These are phyloP conservation scores for Yamadazyma aaseri DNA, from an alignment of 1,139 yeast genomes.

Conservation along the genomic window DNA sequence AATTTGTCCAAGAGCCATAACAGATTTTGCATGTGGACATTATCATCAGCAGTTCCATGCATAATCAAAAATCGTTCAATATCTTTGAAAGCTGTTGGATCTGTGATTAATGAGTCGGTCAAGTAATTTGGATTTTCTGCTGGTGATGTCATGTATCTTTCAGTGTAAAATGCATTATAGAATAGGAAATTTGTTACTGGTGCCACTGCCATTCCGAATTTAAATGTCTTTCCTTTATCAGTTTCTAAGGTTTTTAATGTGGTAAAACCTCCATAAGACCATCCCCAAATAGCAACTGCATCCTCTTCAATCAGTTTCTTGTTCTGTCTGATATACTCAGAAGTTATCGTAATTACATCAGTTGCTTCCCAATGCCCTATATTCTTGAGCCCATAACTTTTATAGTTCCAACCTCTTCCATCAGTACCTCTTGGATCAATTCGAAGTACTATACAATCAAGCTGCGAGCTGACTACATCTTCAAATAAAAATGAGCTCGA, in stretches of 20 bases:
- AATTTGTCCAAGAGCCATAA: conserved; percentile 70
- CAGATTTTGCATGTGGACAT: conserved; percentile 91
- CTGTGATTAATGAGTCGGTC: conserved; percentile 43
- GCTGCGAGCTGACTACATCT: conserved; percentile 62
- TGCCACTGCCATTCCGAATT: conserved; percentile 78
- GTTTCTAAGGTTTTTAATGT: conserved; percentile 69
- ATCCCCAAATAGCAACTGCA: conserved; percentile 85
- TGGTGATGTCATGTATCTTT: conserved; percentile 82
- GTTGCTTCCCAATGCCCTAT: conserved; percentile 88
- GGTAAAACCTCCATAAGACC: conserved; percentile 82
- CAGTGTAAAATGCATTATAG: conserved; percentile 80
- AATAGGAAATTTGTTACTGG: conserved; percentile 79
- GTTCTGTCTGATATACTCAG: conserved; percentile 54
- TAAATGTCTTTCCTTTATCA: conserved; percentile 60
- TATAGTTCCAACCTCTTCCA: conserved; percentile 77
- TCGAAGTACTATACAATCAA: conserved; percentile 73
- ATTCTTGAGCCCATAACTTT: conserved; percentile 62
- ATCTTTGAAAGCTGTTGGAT: conserved; percentile 46
- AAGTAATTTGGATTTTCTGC: conserved; percentile 50
- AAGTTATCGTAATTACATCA: conserved; percentile 70
- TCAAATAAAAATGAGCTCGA: conserved; percentile 61
- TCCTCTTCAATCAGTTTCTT: conserved; percentile 55
- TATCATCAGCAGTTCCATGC: conserved; percentile 98
- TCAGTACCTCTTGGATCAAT: conserved; percentile 97
- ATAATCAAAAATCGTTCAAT: conserved; percentile 68